Evolutionary conservation across 495 filamentous ascomycete species (phyloP), one percentile per base, ranked within the genome.

Genomic region (Podospora sp.): DNA sequence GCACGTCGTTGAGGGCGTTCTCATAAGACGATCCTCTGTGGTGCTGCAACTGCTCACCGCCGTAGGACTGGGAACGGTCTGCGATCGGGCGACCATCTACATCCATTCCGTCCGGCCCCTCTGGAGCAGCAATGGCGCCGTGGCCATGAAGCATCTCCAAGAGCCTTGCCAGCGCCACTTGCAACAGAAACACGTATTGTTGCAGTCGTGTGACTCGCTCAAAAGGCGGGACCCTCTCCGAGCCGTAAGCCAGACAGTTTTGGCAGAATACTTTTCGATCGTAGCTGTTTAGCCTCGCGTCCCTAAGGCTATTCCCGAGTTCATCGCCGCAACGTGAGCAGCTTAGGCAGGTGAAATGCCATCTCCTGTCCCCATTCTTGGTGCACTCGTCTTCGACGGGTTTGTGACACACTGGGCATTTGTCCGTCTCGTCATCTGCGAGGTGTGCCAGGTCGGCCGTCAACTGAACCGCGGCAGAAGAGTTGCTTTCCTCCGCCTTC

Each of bases 371-470:
- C 36, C 85, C 88, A 62, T 81, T 82, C 62, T 86, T 85, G 63
- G 90, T 82, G 76, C 96, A 98, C 72, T 94, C 93, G 71, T 99
- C 95, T 68, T 99, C 96, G 63, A 99, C 92, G 6, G 94, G 91
- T 66, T 90, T 89, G 68, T 89, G 87, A 78, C 95, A 99, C 11
- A 84, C 73, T 20, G 83, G 80, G 73, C 95, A 99, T 61, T 92
- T 86, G 77, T 96, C 92, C 4, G 92, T 94, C 63, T 89, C 84
- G 63, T 89, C 85, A 59, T 92, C 88, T n/a, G 90, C 91, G 33
- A 95, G 81, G 51, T 84, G 82, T 22, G 89, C 83, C 60, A 92
- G 89, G 36, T 91, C 93, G 24, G 87, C 85, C 26, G 86, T 91
- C 50, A 90, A 81, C 75, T 93, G 90, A 40, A 94, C 80, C 11